phyloP scores from a whole-genome alignment of 2,329 filamentous ascomycete genomes.

The Pseudopithomyces maydicus region DNA sequence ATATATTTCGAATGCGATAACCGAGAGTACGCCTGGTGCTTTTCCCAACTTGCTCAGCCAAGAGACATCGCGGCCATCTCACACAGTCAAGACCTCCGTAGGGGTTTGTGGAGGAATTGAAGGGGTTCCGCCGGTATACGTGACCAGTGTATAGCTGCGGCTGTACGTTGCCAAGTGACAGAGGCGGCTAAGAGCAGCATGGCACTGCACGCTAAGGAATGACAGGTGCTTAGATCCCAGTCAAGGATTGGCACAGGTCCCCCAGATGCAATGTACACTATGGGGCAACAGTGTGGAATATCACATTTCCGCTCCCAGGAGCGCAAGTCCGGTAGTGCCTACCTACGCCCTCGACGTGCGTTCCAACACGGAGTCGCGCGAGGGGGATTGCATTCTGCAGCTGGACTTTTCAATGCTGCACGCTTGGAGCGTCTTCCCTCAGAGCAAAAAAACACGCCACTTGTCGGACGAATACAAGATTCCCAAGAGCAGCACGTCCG shows the following conservation, averaged over 20 bases:
- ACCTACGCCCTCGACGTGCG: no score
- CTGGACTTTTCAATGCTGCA: not conserved
- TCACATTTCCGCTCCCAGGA: not conserved
- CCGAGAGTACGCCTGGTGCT: not conserved
- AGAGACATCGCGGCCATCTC: constrained; percentile 3
- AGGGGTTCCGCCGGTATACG: not conserved
- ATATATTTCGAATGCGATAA: constrained; percentile 7
- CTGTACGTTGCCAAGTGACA: constrained; percentile 2
- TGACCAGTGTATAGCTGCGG: not conserved
- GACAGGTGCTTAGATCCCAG: constrained; percentile 16
- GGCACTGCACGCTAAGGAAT: constrained; percentile 11
- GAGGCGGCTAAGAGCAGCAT: constrained; percentile 13
- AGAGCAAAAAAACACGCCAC: not conserved
- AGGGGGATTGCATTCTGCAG: not conserved
- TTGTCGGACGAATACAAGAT: not conserved
- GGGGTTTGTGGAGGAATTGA: constrained; percentile 2
- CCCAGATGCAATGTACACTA: not conserved
- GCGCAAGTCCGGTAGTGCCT: not conserved
- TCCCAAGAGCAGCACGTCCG: no score
- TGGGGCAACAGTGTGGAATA: not conserved
- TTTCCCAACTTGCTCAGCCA: not conserved
- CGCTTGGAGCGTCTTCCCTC: not conserved
- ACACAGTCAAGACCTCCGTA: constrained; percentile 2
- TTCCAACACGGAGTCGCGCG: not conserved
- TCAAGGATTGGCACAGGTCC: not conserved